These are phyloP conservation scores for Dalechampia spathulata DNA, from an alignment of 441 rosid genomes.

Conservation along the genomic window DNA sequence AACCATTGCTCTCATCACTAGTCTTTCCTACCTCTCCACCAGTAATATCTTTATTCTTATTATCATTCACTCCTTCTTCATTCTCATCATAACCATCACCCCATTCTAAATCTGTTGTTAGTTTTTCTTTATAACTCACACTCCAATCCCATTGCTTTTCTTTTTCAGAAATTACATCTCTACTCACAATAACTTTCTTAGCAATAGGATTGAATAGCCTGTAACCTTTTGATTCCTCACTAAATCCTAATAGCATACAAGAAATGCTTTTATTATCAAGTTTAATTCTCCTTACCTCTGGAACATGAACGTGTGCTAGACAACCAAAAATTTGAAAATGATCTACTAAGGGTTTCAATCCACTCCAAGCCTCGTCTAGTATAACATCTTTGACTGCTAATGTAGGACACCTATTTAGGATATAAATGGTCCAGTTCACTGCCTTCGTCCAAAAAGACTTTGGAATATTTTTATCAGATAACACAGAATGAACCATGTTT, in stretches of 20 bases:
- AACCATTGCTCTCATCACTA: not conserved
- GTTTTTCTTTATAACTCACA: not conserved
- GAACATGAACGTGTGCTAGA: not conserved
- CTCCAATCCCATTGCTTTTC: not conserved
- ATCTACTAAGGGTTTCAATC: not conserved
- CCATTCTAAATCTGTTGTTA: not conserved
- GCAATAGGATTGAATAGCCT: not conserved
- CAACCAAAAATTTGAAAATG: not conserved
- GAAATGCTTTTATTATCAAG: slow-evolving; percentile 1
- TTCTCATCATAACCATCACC: not conserved
- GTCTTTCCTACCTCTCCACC: not conserved
- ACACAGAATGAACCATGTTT: not conserved
- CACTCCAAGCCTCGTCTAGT: not conserved
- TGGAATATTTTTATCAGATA: not conserved
- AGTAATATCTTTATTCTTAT: not conserved
- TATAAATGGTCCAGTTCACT: not conserved
- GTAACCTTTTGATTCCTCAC: not conserved
- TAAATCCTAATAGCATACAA: not conserved
- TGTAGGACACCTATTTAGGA: not conserved
- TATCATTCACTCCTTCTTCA: not conserved
- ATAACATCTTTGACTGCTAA: not conserved
- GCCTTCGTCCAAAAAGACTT: not conserved
- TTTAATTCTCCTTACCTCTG: not conserved
- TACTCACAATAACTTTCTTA: not conserved
- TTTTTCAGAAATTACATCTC: not conserved